phyloP scores from a whole-genome alignment of 495 filamentous ascomycete species.

The Daldinia decipiens region DNA sequence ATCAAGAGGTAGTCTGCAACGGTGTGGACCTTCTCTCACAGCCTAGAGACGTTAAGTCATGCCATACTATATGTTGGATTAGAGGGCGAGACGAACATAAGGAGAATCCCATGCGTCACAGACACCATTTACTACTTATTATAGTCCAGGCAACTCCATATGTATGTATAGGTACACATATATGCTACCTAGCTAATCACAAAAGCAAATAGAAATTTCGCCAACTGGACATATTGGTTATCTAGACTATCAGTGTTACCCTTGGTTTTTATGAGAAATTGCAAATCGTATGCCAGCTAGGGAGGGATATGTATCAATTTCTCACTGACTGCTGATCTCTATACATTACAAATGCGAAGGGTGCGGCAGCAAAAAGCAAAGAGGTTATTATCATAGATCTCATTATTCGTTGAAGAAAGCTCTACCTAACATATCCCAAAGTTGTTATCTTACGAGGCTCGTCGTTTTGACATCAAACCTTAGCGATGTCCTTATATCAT shows the following conservation, averaged over 20 bases:
- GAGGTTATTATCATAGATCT: slow-evolving; percentile 5
- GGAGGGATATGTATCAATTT: neutral
- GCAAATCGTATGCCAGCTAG: too few relatives aligned
- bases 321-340: neutral
- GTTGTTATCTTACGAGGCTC: slow-evolving; percentile 8
- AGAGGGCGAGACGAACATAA: slow-evolving; percentile 31
- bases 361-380: neutral
- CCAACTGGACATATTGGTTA: neutral
- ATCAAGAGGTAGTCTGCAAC: neutral
- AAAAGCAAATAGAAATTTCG: neutral
- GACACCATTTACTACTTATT: slow-evolving; percentile 12
- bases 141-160: slow-evolving; percentile 8
- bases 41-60: slow-evolving; percentile 10
- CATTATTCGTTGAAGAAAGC: slow-evolving; percentile 16
- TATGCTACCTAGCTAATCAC: slow-evolving; percentile 1
- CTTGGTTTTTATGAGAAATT: neutral
- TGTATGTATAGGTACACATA: slow-evolving; percentile 9
- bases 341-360: neutral
- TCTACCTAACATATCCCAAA: neutral
- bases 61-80: slow-evolving; percentile 21
- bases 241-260: neutral
- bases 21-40: slow-evolving; percentile 2
- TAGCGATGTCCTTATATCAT: neutral
- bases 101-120: neutral
- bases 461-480: neutral